These are phyloP conservation scores for Populus nigra DNA, from an alignment of 345 rosid species.

Conservation along the genomic window DNA sequence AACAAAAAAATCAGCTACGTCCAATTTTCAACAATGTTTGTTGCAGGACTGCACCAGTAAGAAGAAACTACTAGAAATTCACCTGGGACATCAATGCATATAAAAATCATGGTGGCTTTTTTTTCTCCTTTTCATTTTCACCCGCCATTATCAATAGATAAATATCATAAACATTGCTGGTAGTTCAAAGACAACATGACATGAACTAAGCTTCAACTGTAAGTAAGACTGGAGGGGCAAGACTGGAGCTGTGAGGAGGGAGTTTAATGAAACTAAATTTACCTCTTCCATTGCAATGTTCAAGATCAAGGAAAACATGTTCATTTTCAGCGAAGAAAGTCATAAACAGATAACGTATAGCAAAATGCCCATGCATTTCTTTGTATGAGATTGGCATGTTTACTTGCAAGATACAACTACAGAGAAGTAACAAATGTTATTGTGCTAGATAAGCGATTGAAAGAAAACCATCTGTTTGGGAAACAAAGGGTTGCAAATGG, in stretches of 20 bases:
- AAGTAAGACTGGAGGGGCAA: background rate
- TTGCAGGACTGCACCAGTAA: background rate
- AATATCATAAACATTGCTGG: background rate
- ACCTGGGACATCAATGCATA: background rate
- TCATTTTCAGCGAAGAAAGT: background rate
- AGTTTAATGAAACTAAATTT: background rate
- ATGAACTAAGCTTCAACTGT: background rate
- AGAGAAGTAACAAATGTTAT: background rate
- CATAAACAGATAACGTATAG: background rate
- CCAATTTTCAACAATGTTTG: background rate
- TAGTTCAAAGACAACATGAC: background rate
- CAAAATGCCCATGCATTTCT: background rate
- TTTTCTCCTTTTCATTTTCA: too few species aligned
- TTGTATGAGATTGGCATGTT: background rate
- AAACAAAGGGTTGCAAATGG: background rate
- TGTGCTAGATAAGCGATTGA: background rate
- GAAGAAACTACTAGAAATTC: background rate
- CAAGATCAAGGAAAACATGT: background rate
- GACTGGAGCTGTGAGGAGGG: background rate
- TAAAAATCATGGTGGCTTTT: background rate
- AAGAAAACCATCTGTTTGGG: background rate
- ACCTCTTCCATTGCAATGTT: background rate
- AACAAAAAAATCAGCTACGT: background rate
- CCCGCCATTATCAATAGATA: too few species aligned
- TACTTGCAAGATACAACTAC: background rate